Percentiles rank a stretch among this genome's conserved stretches.
phyloP scores from a whole-genome alignment of 2,329 filamentous ascomycete genomes.

The Fonsecaea monophora region DNA sequence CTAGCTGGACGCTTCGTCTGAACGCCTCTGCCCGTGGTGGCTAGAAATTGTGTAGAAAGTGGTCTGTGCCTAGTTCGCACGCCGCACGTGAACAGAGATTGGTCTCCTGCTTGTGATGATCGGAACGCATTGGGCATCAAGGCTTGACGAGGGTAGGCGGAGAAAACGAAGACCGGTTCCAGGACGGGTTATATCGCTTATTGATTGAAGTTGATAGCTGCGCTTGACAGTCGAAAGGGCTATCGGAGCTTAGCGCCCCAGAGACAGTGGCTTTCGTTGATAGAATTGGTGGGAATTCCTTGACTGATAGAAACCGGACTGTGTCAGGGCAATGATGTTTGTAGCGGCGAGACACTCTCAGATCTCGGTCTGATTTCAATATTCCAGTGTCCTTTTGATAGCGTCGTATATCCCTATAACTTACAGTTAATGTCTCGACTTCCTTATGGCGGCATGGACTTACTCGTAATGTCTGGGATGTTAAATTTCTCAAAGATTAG shows the following conservation, averaged over 20 bases:
- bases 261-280: neutral
- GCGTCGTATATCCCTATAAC: constrained; percentile 69
- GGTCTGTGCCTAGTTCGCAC: neutral
- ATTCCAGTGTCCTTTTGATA: constrained; percentile 71
- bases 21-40: neutral
- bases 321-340: neutral
- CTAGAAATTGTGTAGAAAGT: neutral
- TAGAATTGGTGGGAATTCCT: no score
- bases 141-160: neutral
- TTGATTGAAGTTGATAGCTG: neutral
- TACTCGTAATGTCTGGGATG: constrained; percentile 84
- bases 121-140: neutral
- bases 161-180: neutral
- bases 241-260: neutral
- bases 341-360: neutral
- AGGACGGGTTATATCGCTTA: neutral
- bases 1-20: neutral
- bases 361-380: constrained; percentile 51
- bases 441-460: constrained; percentile 52
- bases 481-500: constrained; percentile 81
- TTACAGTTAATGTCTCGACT: constrained; percentile 12
- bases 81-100: neutral
- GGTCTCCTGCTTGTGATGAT: neutral
- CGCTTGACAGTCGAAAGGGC: neutral
- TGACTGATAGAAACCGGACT: neutral